Evolutionary conservation across 768 basidiomycete genomes (phyloP), one percentile per base, ranked within the genome.

Genomic region (Lactifluus echinatus): DNA sequence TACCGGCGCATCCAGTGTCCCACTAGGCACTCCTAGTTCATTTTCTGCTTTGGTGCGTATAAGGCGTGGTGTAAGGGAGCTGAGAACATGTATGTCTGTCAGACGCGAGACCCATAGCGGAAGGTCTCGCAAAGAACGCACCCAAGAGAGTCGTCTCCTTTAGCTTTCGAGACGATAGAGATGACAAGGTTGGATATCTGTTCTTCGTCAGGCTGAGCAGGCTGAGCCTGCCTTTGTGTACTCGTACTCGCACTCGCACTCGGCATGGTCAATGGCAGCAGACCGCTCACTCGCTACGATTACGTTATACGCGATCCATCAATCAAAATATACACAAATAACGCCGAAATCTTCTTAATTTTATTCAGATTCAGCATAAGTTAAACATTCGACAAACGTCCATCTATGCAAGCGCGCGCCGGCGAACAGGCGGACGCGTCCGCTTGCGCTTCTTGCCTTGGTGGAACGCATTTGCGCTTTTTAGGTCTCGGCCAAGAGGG

Each of bases 381-480:
- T n/a, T n/a, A n/a, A n/a, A n/a, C n/a, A n/a, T n/a, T 28, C 7
- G 23, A 53, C 34, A 40, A 5, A 14, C 15, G 21, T 42, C 26
- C 34, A 56, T 55, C 65, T 69, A 72, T 42, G 61, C 69, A 17
- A 74, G 65, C 0, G 79, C 75, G 67, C 74, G 80, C 63, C 89
- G 79, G 68, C 83, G 79, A 37, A 75, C 69, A 8, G 75, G 69
- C 36, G 90, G 89, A 71, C 88, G 88, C 36, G 77, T 76, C 55
- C 85, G 84, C 74, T 89, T 96, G 67, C 88, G 79, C 76, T 91
- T 92, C 79, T 93, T 95, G 17, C 95, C 95, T 46, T 80, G 77
- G 26, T 76, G 76, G 65, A 97, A 99, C 24, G 85, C 84, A 55
- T 87, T 89, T 3, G 91, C 95, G 53, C 75, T 83, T 76, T 91